A percentile compares a stretch with the other conserved stretches of the same genome.
Conservation (phyloP, 2,329 filamentous ascomycete species). For the Ramichloridium luteum region DNA sequence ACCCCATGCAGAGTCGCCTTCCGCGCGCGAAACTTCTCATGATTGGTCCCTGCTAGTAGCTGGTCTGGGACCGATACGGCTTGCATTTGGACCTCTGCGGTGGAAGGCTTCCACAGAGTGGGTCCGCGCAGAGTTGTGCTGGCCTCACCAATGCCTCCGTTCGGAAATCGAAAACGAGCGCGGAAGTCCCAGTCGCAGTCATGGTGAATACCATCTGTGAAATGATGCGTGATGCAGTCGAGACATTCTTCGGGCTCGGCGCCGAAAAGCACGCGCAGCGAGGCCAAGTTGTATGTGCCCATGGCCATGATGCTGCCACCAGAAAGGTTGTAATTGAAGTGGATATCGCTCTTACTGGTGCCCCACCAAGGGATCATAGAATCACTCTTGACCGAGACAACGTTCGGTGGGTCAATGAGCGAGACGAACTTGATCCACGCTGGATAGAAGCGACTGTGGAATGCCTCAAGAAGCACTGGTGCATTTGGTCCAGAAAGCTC, state of each 20-base stretch:
- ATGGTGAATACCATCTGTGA: background rate
- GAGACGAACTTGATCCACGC: background rate
- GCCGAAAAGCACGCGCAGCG: background rate
- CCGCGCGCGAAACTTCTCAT: background rate
- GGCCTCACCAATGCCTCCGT: background rate
- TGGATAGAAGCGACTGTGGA: slow-evolving; percentile 1
- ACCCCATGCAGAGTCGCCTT: background rate
- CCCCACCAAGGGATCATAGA: slow-evolving; percentile 1
- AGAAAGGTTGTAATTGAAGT: slow-evolving; percentile 1
- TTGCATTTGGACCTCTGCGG: background rate
- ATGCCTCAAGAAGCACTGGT: slow-evolving; percentile 1
- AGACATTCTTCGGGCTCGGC: slow-evolving; percentile 1
- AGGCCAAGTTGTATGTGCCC: slow-evolving; percentile 1
- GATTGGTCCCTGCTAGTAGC: background rate
- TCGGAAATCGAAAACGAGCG: background rate
- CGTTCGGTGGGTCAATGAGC: background rate
- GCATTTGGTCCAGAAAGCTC: slow-evolving; percentile 1
- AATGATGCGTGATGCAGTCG: background rate
- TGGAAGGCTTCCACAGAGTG: background rate
- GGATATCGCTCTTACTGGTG: slow-evolving; percentile 1
- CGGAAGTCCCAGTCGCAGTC: slow-evolving; percentile 1
- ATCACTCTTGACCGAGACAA: background rate
- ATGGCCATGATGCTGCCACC: slow-evolving; percentile 1
- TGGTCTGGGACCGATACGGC: background rate
- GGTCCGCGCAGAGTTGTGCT: background rate